phyloP scores from a whole-genome alignment of 164 flowering plant genomes.

The Piper longum region DNA sequence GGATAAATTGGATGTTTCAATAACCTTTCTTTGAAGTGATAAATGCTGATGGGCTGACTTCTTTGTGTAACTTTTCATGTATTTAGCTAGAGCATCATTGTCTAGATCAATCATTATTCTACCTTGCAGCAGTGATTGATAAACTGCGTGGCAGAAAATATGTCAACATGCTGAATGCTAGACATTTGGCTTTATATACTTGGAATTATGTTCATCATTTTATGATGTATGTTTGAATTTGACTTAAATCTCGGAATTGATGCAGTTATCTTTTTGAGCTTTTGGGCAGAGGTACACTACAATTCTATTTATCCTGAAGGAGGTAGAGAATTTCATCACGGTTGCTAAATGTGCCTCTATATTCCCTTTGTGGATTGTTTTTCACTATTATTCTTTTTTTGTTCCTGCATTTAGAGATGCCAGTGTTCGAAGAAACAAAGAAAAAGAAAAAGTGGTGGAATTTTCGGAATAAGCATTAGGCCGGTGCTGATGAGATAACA shows the following conservation, averaged over 20 bases:
- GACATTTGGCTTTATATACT: no score
- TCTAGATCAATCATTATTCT: no score
- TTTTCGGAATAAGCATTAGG: slow-evolving; percentile 31
- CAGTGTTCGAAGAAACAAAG: slow-evolving; percentile 25
- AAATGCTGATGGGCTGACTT: no score
- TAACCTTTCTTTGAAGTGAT: no score
- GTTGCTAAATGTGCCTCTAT: neutral
- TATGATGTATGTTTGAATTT: neutral
- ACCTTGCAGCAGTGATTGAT: no score
- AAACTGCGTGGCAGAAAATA: no score
- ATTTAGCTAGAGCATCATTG: no score
- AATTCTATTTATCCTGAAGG: slow-evolving; percentile 33
- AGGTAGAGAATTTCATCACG: slow-evolving; percentile 9
- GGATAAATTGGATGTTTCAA: no score
- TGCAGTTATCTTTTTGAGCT: slow-evolving; percentile 32
- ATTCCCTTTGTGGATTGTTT: neutral
- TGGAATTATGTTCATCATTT: no score
- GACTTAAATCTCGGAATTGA: neutral
- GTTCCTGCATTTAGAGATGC: slow-evolving; percentile 24
- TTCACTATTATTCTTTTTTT: neutral
- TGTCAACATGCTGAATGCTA: no score
- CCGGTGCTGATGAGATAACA: neutral
- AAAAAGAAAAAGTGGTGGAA: slow-evolving; percentile 48
- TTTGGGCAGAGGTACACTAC: slow-evolving; percentile 38
- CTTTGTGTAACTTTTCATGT: no score